Conservation (phyloP, 306 rosid species). For the Crotalaria pallida region DNA sequence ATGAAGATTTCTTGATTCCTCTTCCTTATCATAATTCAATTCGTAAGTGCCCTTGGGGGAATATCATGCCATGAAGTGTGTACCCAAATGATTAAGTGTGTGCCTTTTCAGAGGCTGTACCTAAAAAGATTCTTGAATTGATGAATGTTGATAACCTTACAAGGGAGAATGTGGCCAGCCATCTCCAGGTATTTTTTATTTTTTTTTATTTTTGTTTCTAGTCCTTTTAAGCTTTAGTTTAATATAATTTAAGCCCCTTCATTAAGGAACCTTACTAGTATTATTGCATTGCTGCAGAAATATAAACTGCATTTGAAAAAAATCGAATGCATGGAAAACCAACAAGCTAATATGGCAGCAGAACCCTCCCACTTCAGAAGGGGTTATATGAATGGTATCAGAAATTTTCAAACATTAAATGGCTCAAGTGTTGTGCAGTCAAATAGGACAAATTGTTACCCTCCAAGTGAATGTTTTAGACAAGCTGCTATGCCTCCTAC, state of each 20-base stretch:
- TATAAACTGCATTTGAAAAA: slow-evolving; percentile 80
- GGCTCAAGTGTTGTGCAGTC: slow-evolving; percentile 47
- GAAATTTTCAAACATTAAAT: too few species aligned
- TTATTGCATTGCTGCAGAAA: slow-evolving; percentile 53
- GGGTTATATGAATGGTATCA: too few species aligned
- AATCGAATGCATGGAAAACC: too few species aligned
- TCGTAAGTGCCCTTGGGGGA: too few species aligned
- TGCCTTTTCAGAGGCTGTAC: too few species aligned
- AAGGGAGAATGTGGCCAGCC: slow-evolving; percentile 98
- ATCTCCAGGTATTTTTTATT: slow-evolving; percentile 68
- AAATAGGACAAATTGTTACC: slow-evolving; percentile 38
- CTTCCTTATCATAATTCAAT: too few species aligned
- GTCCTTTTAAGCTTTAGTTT: neutral
- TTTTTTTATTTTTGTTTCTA: too few species aligned
- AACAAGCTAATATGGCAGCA: too few species aligned
- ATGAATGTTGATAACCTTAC: slow-evolving; percentile 96
- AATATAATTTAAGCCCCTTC: neutral
- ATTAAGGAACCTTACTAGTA: slow-evolving; percentile 15
- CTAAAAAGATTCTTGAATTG: slow-evolving; percentile 78
- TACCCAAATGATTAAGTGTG: too few species aligned
- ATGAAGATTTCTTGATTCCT: too few species aligned
- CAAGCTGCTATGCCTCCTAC: slow-evolving; percentile 24
- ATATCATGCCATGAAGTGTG: too few species aligned
- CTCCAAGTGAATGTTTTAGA: slow-evolving; percentile 24
- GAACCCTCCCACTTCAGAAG: too few species aligned